Evolutionary conservation across 306 rosid genomes (phyloP).

Genomic region (Sicyos baderoa): DNA sequence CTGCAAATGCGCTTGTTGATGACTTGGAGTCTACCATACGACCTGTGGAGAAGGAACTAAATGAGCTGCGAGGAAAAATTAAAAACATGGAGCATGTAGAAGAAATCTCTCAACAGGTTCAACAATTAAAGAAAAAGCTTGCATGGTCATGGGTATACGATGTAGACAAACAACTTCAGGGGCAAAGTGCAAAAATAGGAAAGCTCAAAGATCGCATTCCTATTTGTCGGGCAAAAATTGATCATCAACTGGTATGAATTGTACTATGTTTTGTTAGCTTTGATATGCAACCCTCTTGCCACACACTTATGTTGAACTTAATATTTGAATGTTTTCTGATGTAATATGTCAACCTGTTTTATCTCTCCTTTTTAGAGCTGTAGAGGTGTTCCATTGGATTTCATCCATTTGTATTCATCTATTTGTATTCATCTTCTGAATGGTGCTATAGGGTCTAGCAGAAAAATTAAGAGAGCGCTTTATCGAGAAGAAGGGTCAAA

Average conservation of each 20-base stretch:
- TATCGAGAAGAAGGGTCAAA: conserved; percentile 43
- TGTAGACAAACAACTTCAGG: conserved; percentile 53
- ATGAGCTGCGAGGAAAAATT: conserved; percentile 63
- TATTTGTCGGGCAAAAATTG: conserved; percentile 64
- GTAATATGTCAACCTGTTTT: background rate
- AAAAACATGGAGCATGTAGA: conserved; percentile 73
- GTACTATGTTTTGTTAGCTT: background rate
- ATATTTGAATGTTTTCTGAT: background rate
- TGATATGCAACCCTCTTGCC: background rate
- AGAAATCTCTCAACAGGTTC: conserved; percentile 54
- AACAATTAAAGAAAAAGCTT: conserved; percentile 72
- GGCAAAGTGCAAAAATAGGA: conserved; percentile 40
- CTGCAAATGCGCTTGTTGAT: conserved; percentile 43
- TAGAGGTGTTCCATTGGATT: background rate
- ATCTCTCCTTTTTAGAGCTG: background rate
- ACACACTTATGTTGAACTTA: background rate
- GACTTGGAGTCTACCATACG: conserved; percentile 63
- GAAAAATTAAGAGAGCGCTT: conserved; percentile 38
- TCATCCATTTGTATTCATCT: background rate
- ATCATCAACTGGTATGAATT: conserved; percentile 41
- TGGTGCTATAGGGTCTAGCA: conserved; percentile 37
- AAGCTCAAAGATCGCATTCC: conserved; percentile 69
- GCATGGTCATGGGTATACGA: conserved; percentile 95
- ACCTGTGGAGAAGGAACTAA: conserved; percentile 74
- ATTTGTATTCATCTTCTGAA: background rate